Evolutionary conservation across 2,329 filamentous ascomycete species (phyloP).

Genomic region (Colletotrichum caudatum): DNA sequence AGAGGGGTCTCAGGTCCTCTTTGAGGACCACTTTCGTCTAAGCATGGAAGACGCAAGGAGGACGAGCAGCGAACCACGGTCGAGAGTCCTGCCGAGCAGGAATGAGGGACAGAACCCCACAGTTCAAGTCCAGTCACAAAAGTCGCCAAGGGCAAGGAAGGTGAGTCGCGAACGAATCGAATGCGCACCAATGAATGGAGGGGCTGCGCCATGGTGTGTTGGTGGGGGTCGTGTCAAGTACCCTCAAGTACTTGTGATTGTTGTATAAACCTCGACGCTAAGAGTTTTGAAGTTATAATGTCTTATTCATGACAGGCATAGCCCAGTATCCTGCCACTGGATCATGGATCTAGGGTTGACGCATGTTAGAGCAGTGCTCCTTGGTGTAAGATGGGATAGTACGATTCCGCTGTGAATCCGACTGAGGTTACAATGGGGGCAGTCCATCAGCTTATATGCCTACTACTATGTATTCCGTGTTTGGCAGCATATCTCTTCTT

Average conservation of each 20-base stretch:
- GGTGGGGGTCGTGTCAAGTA: conserved; percentile 31
- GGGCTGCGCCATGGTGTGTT: conserved; percentile 21
- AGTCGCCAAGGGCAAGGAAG: conserved; percentile 32
- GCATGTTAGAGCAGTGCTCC: neutral
- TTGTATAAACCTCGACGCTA: neutral
- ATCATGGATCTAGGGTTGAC: conserved; percentile 35
- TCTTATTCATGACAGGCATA: conserved; percentile 24
- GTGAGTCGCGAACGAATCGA: conserved; percentile 36
- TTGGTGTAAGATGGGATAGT: conserved; percentile 10
- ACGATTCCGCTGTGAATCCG: conserved; percentile 11
- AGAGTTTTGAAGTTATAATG: conserved; percentile 22
- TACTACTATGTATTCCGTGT: neutral
- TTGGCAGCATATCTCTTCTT: neutral
- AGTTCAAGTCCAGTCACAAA: conserved; percentile 19
- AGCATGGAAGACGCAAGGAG: conserved; percentile 33
- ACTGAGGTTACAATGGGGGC: conserved; percentile 24
- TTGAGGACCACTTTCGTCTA: conserved; percentile 21
- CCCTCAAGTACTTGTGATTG: conserved; percentile 14
- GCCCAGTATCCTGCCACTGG: conserved; percentile 29
- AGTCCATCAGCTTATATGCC: neutral
- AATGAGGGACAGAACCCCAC: conserved; percentile 21
- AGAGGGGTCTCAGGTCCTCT: conserved; percentile 34
- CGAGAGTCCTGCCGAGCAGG: conserved; percentile 30
- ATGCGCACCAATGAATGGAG: conserved; percentile 40
- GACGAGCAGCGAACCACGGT: conserved; percentile 28